phyloP scores from a whole-genome alignment of 1,284 basidiomycete genomes.

The Leccinum ponderosum region DNA sequence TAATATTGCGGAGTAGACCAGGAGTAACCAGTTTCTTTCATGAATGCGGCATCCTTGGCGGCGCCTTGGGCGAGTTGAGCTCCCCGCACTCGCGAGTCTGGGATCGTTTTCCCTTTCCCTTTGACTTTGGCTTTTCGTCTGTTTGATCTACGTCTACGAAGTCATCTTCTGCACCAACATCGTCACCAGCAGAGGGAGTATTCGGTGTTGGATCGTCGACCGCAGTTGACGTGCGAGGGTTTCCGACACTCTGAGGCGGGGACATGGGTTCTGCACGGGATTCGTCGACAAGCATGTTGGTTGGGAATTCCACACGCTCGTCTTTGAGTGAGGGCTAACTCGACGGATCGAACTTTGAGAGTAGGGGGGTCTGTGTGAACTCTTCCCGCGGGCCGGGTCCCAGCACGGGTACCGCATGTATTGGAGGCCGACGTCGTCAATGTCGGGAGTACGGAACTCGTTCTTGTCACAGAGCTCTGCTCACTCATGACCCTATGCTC shows the following conservation, averaged over 20 bases:
- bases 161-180: conserved; percentile 11
- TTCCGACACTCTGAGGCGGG: too few relatives aligned
- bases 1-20: conserved; percentile 65
- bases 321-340: conserved; percentile 28
- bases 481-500: conserved; percentile 84
- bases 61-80: conserved; percentile 54
- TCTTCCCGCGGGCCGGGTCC: conserved; percentile 23
- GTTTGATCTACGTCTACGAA: conserved; percentile 7
- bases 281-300: conserved; percentile 3
- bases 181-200: conserved; percentile 1
- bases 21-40: conserved; percentile 78
- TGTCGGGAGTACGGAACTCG: conserved; percentile 66
- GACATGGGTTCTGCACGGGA: neutral
- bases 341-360: conserved; percentile 21
- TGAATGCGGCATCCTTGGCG: conserved; percentile 48
- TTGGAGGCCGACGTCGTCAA: conserved; percentile 63
- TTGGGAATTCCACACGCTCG: conserved; percentile 35
- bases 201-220: conserved; percentile 6
- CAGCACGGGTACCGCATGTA: conserved; percentile 39
- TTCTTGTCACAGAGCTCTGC: conserved; percentile 74
- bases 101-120: conserved; percentile 45
- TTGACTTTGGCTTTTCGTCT: conserved; percentile 34
- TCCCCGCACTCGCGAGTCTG: conserved; percentile 52
- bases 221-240: conserved; percentile 20
- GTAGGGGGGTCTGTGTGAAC: conserved; percentile 14